phyloP scores from a whole-genome alignment of 768 basidiomycete species.

The Collybia sp. region DNA sequence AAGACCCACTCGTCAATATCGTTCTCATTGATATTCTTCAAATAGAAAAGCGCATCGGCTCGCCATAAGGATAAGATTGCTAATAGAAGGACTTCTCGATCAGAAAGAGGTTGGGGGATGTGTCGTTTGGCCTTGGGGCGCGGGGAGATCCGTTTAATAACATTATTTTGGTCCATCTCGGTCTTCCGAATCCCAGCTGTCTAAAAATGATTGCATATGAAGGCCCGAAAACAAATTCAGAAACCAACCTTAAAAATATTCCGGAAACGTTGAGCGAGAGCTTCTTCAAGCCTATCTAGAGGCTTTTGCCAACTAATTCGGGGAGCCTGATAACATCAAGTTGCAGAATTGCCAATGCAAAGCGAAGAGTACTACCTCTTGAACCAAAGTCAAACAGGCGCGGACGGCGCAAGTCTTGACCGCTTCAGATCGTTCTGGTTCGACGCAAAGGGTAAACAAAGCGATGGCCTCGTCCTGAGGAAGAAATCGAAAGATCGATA shows the following conservation, averaged over 20 bases:
- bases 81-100: constrained; percentile 67
- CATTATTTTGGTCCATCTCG: constrained; percentile 58
- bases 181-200: constrained; percentile 46
- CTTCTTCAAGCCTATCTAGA: constrained; percentile 40
- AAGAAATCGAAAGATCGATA: constrained; percentile 66
- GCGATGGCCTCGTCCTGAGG: constrained; percentile 55
- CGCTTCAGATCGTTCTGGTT: constrained; percentile 75
- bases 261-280: constrained; percentile 44
- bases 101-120: constrained; percentile 51
- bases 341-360: constrained; percentile 1
- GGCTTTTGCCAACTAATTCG: constrained; percentile 54
- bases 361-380: constrained; percentile 48
- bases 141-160: constrained; percentile 42
- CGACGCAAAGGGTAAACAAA: constrained; percentile 61
- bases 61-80: constrained; percentile 71
- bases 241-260: constrained; percentile 50
- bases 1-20: constrained; percentile 44
- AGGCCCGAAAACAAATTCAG: not conserved
- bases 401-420: constrained; percentile 76
- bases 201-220: constrained; percentile 22
- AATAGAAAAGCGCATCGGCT: constrained; percentile 47
- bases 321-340: constrained; percentile 30
- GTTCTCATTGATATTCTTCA: constrained; percentile 34
- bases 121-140: constrained; percentile 61
- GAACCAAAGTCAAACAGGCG: constrained; percentile 61